Conservation (phyloP, 1,284 basidiomycete species). For the Sphaerobolus stellatus region DNA sequence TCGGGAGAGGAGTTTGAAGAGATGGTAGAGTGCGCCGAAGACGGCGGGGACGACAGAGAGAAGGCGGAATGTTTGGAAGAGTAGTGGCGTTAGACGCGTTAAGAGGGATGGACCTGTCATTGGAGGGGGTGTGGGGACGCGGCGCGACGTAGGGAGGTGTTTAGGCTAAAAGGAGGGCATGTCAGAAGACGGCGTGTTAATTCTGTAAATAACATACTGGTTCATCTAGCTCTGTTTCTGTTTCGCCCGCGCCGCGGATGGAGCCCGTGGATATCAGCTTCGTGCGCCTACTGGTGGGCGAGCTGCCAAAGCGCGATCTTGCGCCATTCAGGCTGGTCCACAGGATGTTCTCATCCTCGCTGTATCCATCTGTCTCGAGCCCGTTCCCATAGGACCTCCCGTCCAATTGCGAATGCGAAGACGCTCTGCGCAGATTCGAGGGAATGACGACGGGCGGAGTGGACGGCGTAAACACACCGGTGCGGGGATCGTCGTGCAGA, state of each 20-base stretch:
- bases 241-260: slow-evolving; percentile 62
- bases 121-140: not conserved
- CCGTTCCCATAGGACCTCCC: not conserved
- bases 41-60: slow-evolving; percentile 72
- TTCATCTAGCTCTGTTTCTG: slow-evolving; percentile 75
- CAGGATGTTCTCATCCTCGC: no score
- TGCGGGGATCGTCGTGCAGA: no score
- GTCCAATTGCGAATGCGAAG: no score
- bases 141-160: slow-evolving; percentile 46
- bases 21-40: slow-evolving; percentile 60
- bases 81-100: slow-evolving; percentile 40
- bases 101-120: slow-evolving; percentile 43
- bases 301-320: no score
- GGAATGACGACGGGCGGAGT: not conserved
- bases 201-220: slow-evolving; percentile 47
- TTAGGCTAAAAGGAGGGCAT: slow-evolving; percentile 36
- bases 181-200: slow-evolving; percentile 4
- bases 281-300: not conserved
- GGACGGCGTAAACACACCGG: not conserved
- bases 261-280: slow-evolving; percentile 5
- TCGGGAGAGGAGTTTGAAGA: slow-evolving; percentile 52
- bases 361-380: not conserved
- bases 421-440: not conserved
- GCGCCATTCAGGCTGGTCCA: no score
- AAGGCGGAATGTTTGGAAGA: slow-evolving; percentile 54